These are phyloP conservation scores for Globisporangium cylindrosporum DNA, from an alignment of 352 stramenopile species.

Conservation along the genomic window DNA sequence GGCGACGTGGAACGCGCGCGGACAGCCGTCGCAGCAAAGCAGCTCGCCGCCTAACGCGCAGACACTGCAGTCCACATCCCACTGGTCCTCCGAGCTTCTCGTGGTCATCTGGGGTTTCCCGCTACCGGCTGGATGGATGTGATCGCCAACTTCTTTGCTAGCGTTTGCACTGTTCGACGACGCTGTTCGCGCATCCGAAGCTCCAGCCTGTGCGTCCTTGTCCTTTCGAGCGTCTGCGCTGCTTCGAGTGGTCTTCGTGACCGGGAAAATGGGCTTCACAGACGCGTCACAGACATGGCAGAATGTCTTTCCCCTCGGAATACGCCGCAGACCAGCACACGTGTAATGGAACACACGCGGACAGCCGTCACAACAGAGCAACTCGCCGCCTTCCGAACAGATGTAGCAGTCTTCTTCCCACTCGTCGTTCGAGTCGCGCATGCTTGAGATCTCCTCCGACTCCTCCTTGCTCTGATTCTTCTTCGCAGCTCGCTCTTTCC, in stretches of 20 bases:
- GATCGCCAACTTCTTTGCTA: not conserved
- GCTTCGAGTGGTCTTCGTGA: conserved; percentile 13
- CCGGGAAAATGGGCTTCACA: conserved; percentile 66
- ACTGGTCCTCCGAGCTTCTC: conserved; percentile 66
- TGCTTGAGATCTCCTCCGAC: conserved; percentile 23
- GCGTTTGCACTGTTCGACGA: not conserved
- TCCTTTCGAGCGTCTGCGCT: conserved; percentile 2
- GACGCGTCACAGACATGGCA: conserved; percentile 74
- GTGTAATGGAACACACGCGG: conserved; percentile 89
- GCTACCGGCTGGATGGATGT: conserved; percentile 10
- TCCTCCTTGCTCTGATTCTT: conserved; percentile 50
- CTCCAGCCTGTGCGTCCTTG: conserved; percentile 8
- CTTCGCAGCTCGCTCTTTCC: conserved; percentile 62
- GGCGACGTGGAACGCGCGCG: conserved; percentile 87
- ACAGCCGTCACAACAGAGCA: conserved; percentile 91
- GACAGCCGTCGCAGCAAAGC: conserved; percentile 91
- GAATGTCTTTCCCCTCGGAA: conserved; percentile 84
- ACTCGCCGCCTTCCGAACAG: conserved; percentile 80
- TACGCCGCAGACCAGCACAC: conserved; percentile 76
- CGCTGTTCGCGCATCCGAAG: not conserved
- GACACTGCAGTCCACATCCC: conserved; percentile 87
- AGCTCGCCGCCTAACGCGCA: conserved; percentile 85
- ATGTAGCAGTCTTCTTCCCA: conserved; percentile 90
- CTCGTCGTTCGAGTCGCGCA: conserved; percentile 62
- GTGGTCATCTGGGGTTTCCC: conserved; percentile 19